A percentile compares a stretch with the other conserved stretches of the same genome.
phyloP scores from a whole-genome alignment of 2,329 filamentous ascomycete species.

The Colletotrichum paranaense region DNA sequence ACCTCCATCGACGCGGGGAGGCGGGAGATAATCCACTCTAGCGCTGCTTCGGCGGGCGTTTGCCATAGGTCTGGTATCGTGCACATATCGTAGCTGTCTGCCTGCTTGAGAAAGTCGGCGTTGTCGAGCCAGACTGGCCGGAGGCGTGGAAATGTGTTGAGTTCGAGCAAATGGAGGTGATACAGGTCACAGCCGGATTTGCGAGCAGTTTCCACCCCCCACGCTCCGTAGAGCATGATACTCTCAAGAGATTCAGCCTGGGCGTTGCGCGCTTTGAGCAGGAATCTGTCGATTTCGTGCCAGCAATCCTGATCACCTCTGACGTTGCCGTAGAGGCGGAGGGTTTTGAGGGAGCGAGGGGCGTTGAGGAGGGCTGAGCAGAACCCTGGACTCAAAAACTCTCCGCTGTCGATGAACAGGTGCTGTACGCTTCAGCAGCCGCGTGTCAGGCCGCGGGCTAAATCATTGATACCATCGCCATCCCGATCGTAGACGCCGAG shows the following conservation, averaged over 20 bases:
- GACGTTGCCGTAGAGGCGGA: background rate
- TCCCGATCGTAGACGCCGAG: background rate
- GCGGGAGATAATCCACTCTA: background rate
- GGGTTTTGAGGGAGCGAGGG: conserved; percentile 1
- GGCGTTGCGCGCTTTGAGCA: background rate
- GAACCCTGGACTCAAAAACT: background rate
- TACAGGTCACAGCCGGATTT: background rate
- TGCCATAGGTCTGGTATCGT: background rate
- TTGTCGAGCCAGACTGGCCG: background rate
- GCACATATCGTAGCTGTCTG: background rate
- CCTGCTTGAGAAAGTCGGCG: background rate
- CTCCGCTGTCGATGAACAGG: background rate
- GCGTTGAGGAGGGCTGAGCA: background rate
- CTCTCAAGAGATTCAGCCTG: conserved; percentile 4
- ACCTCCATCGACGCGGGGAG: background rate
- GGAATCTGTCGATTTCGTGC: background rate
- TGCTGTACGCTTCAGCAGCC: background rate
- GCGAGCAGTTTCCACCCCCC: background rate
- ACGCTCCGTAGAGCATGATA: conserved; percentile 6
- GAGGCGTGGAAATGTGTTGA: background rate
- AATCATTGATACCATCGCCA: background rate
- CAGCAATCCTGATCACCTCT: background rate
- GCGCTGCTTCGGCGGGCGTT: background rate
- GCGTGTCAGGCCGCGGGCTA: background rate
- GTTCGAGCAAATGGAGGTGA: background rate